phyloP scores from a whole-genome alignment of 805 yeast genomes.

The Wickerhamiella qilinensis region DNA sequence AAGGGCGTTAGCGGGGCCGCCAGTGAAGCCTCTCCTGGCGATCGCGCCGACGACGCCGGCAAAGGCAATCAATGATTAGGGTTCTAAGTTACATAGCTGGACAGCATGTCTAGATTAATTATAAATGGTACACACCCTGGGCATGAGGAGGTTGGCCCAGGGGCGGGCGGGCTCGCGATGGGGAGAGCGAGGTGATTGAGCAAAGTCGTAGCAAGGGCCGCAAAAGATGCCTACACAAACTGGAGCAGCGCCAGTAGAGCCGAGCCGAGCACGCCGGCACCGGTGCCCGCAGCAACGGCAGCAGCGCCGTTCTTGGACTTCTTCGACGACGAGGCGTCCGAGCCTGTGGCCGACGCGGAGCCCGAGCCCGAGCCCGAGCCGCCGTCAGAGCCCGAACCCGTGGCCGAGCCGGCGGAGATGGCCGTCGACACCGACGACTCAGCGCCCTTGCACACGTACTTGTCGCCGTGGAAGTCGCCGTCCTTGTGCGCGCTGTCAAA shows the following conservation, averaged over 20 bases:
- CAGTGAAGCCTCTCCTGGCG: too few relatives aligned
- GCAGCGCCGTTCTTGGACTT: slow-evolving; percentile 9
- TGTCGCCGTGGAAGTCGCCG: slow-evolving; percentile 85
- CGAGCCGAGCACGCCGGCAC: slow-evolving; percentile 11
- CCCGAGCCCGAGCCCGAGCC: slow-evolving; percentile 6
- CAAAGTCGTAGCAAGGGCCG: neutral
- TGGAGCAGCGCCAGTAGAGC: slow-evolving; percentile 11
- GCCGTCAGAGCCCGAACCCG: slow-evolving; percentile 5
- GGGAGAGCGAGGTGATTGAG: neutral
- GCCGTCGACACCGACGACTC: slow-evolving; percentile 16
- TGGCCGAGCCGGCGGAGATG: slow-evolving; percentile 7
- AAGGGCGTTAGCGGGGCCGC: neutral
- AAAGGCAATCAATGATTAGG: too few relatives aligned
- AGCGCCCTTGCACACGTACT: slow-evolving; percentile 33
- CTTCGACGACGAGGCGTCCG: slow-evolving; percentile 4
- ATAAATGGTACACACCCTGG: neutral
- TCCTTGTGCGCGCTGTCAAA: slow-evolving; percentile 56
- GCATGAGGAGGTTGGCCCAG: neutral
- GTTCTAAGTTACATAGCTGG: too few relatives aligned
- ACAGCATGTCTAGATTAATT: neutral
- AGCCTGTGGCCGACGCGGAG: slow-evolving; percentile 3
- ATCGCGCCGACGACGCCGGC: too few relatives aligned
- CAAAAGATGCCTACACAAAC: slow-evolving; percentile 3
- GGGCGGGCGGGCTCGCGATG: neutral
- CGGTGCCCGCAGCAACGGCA: slow-evolving; percentile 5